phyloP scores from a whole-genome alignment of 257 asterid genomes.

The Solanum chiquidenum region DNA sequence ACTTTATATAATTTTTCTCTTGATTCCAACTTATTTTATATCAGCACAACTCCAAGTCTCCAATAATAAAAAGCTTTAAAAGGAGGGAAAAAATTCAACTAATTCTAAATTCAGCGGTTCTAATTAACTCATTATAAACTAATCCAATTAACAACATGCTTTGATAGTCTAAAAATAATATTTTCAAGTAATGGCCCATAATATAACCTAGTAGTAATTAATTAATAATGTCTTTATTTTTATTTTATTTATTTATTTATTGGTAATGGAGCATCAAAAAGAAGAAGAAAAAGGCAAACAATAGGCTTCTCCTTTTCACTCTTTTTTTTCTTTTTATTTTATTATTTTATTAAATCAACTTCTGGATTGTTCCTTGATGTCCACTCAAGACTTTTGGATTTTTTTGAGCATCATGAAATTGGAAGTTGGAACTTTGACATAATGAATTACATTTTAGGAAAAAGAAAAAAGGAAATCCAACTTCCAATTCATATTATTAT shows the following conservation, averaged over 20 bases:
- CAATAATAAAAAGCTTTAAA: not conserved
- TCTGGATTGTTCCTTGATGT: not conserved
- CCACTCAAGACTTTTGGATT: not conserved
- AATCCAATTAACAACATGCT: not conserved
- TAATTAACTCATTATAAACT: not conserved
- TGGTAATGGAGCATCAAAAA: not conserved
- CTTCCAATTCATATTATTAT: not conserved
- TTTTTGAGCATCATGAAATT: not conserved
- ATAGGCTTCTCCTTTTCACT: not conserved
- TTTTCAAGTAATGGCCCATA: not conserved
- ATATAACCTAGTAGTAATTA: not conserved
- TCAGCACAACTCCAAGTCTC: not conserved
- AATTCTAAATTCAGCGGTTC: not conserved
- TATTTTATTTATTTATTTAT: not conserved
- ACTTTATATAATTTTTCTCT: not conserved
- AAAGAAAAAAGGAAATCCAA: not conserved
- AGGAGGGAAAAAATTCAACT: not conserved
- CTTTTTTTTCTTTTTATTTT: not conserved
- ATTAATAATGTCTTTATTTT: not conserved
- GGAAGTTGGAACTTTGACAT: not conserved
- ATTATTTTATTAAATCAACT: not conserved
- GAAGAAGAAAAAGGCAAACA: not conserved
- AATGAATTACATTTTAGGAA: not conserved
- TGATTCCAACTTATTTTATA: not conserved
- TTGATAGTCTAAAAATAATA: not conserved